Evolutionary conservation across 495 filamentous ascomycete genomes (phyloP), one percentile per base, ranked within the genome.

Genomic region (Hyaloscypha variabilis): DNA sequence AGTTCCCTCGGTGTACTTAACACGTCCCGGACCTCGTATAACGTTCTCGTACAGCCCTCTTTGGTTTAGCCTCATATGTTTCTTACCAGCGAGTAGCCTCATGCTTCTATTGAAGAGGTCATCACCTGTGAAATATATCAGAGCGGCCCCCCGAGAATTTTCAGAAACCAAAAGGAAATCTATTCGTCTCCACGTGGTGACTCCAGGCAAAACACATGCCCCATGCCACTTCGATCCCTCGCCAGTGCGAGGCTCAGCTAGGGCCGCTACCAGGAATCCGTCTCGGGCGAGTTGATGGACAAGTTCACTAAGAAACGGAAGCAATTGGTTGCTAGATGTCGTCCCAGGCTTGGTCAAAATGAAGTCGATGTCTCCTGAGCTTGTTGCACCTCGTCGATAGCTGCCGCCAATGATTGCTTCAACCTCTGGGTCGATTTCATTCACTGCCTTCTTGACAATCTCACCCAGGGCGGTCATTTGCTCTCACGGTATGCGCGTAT

Each of bases 91-190:
- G 55, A 97, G 78, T 13, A 97, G 76, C 67, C 95, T 77, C 76
- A 97, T 85, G 62, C 91, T 95, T 30, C 94, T 82, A 71, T 99
- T 99, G 79, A 99, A 99, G 57, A 97, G 93, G 71, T 97, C 94
- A 70, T 97, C 96, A 1, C 95, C 95, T 0, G 95, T 97, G 69
- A 97, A 99, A 71, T 99, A 99, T 58, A 99, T 84, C 71, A 97
- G 73, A 1, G 95, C 94, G 1, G 95, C 95, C 3, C 95, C 95
- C n/a, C n/a, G n/a, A n/a, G 49, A 94, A 79, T 76, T 97, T 66
- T 88, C 86, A 0, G 93, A 93, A 14, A 97, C 95, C 19, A 97
- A 83, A 0, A 99, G 80, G 30, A 97, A 85, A 73, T 99, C 95
- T 64, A 97, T 90, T 2, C 93, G 84, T 25, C 93, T 84, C 93